Base-by-base conservation (phyloP, 1,284 basidiomycete genomes). In the Heterobasidion parviporum region DNA sequence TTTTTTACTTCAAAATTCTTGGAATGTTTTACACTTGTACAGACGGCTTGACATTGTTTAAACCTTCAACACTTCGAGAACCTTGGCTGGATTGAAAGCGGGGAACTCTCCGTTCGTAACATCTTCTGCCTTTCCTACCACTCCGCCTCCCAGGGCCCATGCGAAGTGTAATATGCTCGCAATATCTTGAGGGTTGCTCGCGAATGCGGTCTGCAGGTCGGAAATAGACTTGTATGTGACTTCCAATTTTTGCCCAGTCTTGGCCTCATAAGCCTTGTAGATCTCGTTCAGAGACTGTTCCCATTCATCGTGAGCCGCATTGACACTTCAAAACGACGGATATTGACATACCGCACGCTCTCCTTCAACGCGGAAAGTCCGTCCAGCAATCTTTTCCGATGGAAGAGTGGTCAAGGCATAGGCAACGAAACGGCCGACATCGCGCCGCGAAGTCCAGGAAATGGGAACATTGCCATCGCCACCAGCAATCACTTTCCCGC, bases 291-390 rank as follows among this genome's bases (percentile, higher is more conserved):
- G 59, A 2, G 60, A 48, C 63, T 63, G 35, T 1, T 9, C 14
- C 15, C n/a, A 14, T 38, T 14, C 43, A 18, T 36, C 9, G 51
- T 56, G 33, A 55, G 41, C 20, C 44, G 34, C 9, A 9, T 8
- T 45, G 12, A 15, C 2, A 16, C 8, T 6, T 44, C 32, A 20
- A 20, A 20, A 41, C 45, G 16, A 8, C 16, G 6, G 9, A 15
- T 3, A 32, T 10, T 5, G n/a, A 47, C 58, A 20, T 54, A 63
- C 62, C 16, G 36, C 63, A 12, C 68, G 71, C 51, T 73, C 68
- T 8, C 74, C 74, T 58, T 77, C 64, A 26, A 76, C 65, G 36
- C 68, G 68, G 61, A 76, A 67, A 3, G 61, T 65, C 6, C 57
- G 59, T 55, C 68, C 57, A 8, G 69, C 62, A 18, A 75, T 60